Evolutionary conservation across 2,329 filamentous ascomycete species (phyloP).

Genomic region (Pseudogymnoascus sp.): DNA sequence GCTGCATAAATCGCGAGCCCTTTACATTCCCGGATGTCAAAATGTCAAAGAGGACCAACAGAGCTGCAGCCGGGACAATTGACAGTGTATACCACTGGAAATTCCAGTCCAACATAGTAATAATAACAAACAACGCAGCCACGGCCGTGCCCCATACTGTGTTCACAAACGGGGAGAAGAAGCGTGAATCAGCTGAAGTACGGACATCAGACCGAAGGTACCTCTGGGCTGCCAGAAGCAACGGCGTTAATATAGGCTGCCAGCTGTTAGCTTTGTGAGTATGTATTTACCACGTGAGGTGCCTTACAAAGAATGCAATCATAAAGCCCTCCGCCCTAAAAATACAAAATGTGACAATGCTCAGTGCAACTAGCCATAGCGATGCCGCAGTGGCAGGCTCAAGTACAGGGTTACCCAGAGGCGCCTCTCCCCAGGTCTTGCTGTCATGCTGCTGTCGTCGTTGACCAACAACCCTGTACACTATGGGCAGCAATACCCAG

Average conservation of each 20-base stretch:
- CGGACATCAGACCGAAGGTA: constrained; percentile 15
- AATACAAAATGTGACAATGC: constrained; percentile 18
- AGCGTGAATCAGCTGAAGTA: constrained; percentile 10
- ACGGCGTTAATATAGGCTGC: constrained; percentile 29
- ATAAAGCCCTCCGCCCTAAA: constrained; percentile 19
- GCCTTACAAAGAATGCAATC: constrained; percentile 10
- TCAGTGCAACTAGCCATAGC: constrained; percentile 16
- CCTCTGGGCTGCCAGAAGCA: constrained; percentile 24
- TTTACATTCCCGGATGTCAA: not conserved
- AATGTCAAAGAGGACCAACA: constrained; percentile 27
- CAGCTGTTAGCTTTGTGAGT: not conserved
- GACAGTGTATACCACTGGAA: constrained; percentile 22
- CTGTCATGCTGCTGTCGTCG: not conserved
- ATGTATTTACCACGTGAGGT: not conserved
- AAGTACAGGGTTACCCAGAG: not conserved
- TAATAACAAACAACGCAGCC: constrained; percentile 20
- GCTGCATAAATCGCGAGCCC: not conserved
- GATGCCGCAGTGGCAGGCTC: not conserved
- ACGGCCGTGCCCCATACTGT: constrained; percentile 22
- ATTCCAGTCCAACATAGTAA: constrained; percentile 27
- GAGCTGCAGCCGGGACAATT: constrained; percentile 22
- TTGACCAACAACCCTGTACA: constrained; percentile 16
- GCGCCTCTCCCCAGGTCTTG: not conserved
- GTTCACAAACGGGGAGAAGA: constrained; percentile 16
- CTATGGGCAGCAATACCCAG: constrained; percentile 26